phyloP scores from a whole-genome alignment of 768 basidiomycete species.

The Pholiota microspora region DNA sequence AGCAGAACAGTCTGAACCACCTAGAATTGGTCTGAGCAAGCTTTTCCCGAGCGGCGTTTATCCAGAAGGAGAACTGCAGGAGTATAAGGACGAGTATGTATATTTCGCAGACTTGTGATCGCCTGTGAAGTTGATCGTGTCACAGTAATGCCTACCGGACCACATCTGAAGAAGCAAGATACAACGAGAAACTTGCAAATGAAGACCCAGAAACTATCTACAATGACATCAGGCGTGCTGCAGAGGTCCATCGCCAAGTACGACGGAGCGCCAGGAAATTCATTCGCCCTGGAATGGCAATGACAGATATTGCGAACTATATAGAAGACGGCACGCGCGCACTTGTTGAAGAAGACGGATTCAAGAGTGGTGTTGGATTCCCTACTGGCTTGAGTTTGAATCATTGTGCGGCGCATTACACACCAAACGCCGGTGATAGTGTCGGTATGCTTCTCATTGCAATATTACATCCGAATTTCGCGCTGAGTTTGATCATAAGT shows the following conservation, averaged over 20 bases:
- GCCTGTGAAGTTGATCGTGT: conserved; percentile 4
- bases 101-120: neutral
- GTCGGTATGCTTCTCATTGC: conserved; percentile 43
- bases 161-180: conserved; percentile 88
- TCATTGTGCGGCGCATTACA: conserved; percentile 94
- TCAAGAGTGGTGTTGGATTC: conserved; percentile 89
- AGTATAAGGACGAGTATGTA: conserved; percentile 88
- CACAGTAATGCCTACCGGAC: conserved; percentile 81
- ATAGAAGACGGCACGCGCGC: conserved; percentile 93
- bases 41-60: conserved; percentile 85
- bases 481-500: conserved; percentile 42
- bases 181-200: conserved; percentile 72
- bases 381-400: conserved; percentile 95
- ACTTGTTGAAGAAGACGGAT: conserved; percentile 86
- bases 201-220: conserved; percentile 87
- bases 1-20: conserved; percentile 84
- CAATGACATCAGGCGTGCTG: conserved; percentile 84
- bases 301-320: conserved; percentile 90
- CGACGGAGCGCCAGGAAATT: conserved; percentile 75
- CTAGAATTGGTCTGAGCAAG: conserved; percentile 83
- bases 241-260: conserved; percentile 95
- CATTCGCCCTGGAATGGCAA: conserved; percentile 91
- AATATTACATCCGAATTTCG: conserved; percentile 7
- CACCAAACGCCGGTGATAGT: conserved; percentile 92
- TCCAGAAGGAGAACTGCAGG: conserved; percentile 89